Percentiles rank a stretch among this genome's conserved stretches.
Evolutionary conservation across 306 rosid genomes (phyloP).

Genomic region (Morella rubra): DNA sequence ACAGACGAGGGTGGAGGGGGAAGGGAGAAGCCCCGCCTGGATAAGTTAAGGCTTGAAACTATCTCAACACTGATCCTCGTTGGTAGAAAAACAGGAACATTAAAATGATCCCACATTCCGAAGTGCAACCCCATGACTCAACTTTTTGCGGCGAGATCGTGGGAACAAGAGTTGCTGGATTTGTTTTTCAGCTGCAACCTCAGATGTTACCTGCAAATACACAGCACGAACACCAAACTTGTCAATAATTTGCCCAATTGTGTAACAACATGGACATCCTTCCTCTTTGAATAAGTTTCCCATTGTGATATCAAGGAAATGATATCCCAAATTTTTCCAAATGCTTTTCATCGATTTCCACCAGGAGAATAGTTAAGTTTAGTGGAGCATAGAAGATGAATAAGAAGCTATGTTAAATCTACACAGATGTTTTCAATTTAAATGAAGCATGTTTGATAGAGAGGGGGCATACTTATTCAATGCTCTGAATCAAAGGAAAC

Average conservation of each 20-base stretch:
- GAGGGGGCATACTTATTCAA: neutral
- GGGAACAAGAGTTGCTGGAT: slow-evolving; percentile 82
- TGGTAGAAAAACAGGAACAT: neutral
- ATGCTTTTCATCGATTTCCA: neutral
- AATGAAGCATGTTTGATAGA: neutral
- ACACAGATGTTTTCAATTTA: neutral
- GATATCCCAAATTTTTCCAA: neutral
- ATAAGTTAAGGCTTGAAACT: neutral
- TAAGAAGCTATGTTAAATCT: neutral
- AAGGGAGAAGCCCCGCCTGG: neutral
- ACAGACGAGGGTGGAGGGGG: neutral
- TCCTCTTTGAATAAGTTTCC: neutral
- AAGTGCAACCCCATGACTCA: slow-evolving; percentile 35
- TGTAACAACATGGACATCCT: neutral
- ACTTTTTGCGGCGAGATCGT: slow-evolving; percentile 62
- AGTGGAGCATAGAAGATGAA: neutral
- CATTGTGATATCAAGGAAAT: too few species aligned
- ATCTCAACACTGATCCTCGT: neutral
- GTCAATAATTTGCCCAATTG: neutral
- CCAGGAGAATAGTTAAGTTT: neutral
- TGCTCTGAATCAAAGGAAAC: neutral
- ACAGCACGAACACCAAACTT: slow-evolving; percentile 8
- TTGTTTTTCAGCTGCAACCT: slow-evolving; percentile 72
- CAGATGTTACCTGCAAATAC: slow-evolving; percentile 68
- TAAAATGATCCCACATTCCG: slow-evolving; percentile 34